Evolutionary conservation across 225 moss, liverwort and hornwort species (phyloP), one percentile per base, ranked within the genome.

Genomic region (Rhytidiadelphus loreus): DNA sequence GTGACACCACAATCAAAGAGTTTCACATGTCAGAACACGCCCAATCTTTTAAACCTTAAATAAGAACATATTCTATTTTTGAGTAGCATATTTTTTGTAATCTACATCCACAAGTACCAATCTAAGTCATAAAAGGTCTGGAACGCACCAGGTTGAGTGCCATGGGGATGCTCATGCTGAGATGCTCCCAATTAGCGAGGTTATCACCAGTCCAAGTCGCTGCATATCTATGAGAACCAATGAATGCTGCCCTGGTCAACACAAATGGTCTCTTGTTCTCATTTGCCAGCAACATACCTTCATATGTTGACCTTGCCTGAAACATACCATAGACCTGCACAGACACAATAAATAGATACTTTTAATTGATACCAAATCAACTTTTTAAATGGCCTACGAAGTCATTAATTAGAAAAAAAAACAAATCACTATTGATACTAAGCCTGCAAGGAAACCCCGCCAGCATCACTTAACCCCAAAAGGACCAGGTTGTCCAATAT

Each of bases 131-230:
- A 37, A 68, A 33, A 57, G 35, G 80, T 39, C 59, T 56, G 11
- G 64, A 32, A 83, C 90, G 26, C 90, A 96, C 96, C 95, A 98
- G 69, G 88, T 97, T 98, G 29, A 98, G 90, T 62, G 96, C 86
- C 97, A 98, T 96, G 41, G 98, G 96, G 60, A 98, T 97, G 85
- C 95, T 96, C 98, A 98, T 98, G 87, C 91, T 85, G 60, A 98
- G 85, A 87, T 98, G 98, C 71, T 91, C 93, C 98, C 98, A 98
- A 46, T 91, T 98, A n/a, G 98, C 94, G 69, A 98, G 89, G 84
- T 98, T 98, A 88, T 98, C 98, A 66, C 98, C 98, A 37, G 93
- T 98, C 98, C 98, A 98, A 58, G 98, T 97, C 59, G 98, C 98
- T 46, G 98, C 96, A 90, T 95, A 97, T 92, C 98, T 94, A 73